Conservation (phyloP, 2,329 filamentous ascomycete species). For the Fusarium sp. region DNA sequence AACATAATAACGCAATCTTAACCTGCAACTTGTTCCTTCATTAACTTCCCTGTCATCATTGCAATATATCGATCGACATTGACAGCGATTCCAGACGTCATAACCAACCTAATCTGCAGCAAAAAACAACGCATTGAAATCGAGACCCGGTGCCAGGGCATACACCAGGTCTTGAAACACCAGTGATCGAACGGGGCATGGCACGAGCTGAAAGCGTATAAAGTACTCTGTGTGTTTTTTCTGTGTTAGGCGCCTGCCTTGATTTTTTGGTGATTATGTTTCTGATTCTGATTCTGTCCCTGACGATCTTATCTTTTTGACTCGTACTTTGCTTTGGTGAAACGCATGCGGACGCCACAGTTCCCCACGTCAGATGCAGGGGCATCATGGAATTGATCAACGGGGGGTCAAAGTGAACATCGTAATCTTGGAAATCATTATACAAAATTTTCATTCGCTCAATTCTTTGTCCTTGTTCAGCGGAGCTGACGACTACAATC, state of each 20-base stretch:
- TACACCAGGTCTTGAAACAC: slow-evolving; percentile 10
- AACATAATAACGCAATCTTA: slow-evolving; percentile 2
- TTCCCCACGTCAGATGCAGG: slow-evolving; percentile 47
- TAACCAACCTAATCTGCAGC: not conserved
- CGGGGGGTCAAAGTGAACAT: slow-evolving; percentile 18
- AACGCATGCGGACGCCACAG: slow-evolving; percentile 46
- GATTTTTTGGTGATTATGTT: slow-evolving; percentile 4
- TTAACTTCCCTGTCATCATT: not conserved
- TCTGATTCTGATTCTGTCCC: slow-evolving; percentile 42
- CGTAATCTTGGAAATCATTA: slow-evolving; percentile 19
- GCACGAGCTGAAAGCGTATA: slow-evolving; percentile 15
- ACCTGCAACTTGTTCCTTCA: not conserved
- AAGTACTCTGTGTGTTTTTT: not conserved
- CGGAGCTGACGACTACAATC: slow-evolving; percentile 33
- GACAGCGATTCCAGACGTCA: slow-evolving; percentile 8
- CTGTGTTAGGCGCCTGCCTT: slow-evolving; percentile 24
- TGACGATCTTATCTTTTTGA: slow-evolving; percentile 43
- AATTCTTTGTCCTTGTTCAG: slow-evolving; percentile 4
- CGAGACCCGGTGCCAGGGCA: slow-evolving; percentile 8
- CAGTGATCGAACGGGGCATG: not conserved
- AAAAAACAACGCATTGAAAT: slow-evolving; percentile 18
- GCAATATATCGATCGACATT: slow-evolving; percentile 13
- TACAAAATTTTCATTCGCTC: slow-evolving; percentile 30
- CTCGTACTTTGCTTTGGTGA: slow-evolving; percentile 32
- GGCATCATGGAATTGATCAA: slow-evolving; percentile 31